Conservation (phyloP, 805 yeast species). For the Candida tibetensis region DNA sequence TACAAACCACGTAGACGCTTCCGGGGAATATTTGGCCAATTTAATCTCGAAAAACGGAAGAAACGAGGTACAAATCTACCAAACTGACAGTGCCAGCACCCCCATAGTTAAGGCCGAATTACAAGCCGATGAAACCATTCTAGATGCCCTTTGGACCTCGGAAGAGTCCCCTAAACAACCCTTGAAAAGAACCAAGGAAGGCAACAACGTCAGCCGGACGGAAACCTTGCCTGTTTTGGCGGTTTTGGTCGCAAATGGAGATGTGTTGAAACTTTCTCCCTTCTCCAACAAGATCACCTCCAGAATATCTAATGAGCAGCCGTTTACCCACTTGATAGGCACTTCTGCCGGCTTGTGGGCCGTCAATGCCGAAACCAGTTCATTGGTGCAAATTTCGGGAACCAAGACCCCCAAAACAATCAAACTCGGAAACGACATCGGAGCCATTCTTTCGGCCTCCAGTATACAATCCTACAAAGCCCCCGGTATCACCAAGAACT, state of each 20-base stretch:
- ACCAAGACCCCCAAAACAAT: conserved; percentile 20
- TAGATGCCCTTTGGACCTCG: conserved; percentile 36
- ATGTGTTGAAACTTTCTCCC: conserved; percentile 45
- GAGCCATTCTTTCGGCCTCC: conserved; percentile 4
- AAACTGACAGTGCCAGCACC: conserved; percentile 14
- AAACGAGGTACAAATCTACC: conserved; percentile 45
- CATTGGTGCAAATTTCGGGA: conserved; percentile 20
- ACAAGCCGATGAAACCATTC: conserved; percentile 36
- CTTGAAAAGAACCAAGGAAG: conserved; percentile 7
- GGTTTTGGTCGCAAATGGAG: conserved; percentile 34
- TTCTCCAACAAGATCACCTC: conserved; percentile 33
- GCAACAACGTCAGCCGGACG: conserved; percentile 2
- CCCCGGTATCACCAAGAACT: conserved; percentile 11
- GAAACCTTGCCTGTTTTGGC: conserved; percentile 16
- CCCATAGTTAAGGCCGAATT: conserved; percentile 37
- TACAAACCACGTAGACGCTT: conserved; percentile 21
- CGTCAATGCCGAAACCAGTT: conserved; percentile 11
- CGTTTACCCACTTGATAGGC: conserved; percentile 1
- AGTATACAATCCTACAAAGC: conserved; percentile 12
- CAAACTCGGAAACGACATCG: conserved; percentile 19
- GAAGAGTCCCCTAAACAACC: conserved; percentile 22
- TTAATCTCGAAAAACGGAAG: conserved; percentile 43
- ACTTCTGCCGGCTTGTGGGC: conserved; percentile 24
- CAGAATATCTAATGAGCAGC: conserved; percentile 30
- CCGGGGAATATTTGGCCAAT: conserved; percentile 34